These are phyloP conservation scores for Porcisia hertigi DNA, from an alignment of 208 protist genomes.

Conservation along the genomic window DNA sequence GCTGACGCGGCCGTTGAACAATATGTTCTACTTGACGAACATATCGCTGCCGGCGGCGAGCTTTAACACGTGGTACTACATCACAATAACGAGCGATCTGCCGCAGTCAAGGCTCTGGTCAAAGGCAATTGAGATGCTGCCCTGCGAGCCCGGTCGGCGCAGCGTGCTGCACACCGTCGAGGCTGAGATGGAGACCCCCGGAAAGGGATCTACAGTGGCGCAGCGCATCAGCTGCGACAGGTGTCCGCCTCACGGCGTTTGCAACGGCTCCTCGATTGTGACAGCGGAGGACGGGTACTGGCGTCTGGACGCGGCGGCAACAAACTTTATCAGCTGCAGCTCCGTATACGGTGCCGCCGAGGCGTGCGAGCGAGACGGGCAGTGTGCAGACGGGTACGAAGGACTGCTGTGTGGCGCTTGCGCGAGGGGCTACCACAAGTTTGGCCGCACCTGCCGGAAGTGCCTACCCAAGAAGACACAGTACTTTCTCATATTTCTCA, in stretches of 20 bases:
- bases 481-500: constrained; percentile 22
- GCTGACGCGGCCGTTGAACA: constrained; percentile 16
- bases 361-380: constrained; percentile 29
- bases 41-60: constrained; percentile 23
- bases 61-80: constrained; percentile 16
- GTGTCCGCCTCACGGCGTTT: constrained; percentile 35
- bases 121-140: constrained; percentile 10
- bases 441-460: constrained; percentile 22
- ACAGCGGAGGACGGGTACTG: constrained; percentile 38
- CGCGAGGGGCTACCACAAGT: constrained; percentile 14
- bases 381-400: constrained; percentile 37
- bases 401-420: constrained; percentile 39
- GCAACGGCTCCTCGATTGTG: constrained; percentile 33
- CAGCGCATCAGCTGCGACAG: constrained; percentile 17
- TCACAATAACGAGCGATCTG: constrained; percentile 17
- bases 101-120: constrained; percentile 16
- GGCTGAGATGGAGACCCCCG: not conserved
- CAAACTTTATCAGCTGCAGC: constrained; percentile 31
- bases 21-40: constrained; percentile 37
- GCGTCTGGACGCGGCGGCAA: constrained; percentile 17
- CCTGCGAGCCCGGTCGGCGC: constrained; percentile 21
- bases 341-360: constrained; percentile 22
- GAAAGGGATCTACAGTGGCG: not conserved
- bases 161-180: constrained; percentile 11
- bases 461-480: constrained; percentile 26